A percentile compares a stretch with the other conserved stretches of the same genome.
phyloP scores from a whole-genome alignment of 208 protist species.

The Leishmania amazonensis region DNA sequence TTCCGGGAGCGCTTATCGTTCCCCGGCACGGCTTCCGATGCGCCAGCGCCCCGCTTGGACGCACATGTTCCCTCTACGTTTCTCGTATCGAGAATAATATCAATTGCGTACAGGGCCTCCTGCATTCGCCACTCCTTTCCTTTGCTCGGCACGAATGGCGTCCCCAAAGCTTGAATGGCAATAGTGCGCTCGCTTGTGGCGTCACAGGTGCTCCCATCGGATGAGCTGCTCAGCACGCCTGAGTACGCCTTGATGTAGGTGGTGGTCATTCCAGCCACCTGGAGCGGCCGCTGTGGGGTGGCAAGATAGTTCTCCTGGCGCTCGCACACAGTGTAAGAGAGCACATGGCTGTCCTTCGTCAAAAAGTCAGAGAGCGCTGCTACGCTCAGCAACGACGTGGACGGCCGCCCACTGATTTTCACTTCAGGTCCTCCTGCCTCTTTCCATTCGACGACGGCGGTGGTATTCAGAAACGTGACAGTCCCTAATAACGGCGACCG shows the following conservation, averaged over 20 bases:
- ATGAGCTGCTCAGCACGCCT: slow-evolving; percentile 27
- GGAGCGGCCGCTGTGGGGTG: slow-evolving; percentile 45
- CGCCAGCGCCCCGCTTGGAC: slow-evolving; percentile 4
- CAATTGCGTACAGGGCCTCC: slow-evolving; percentile 55
- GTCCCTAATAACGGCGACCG: slow-evolving; percentile 24
- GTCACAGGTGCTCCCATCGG: slow-evolving; percentile 22
- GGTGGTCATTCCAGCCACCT: slow-evolving; percentile 34
- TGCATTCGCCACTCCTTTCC: slow-evolving; percentile 34
- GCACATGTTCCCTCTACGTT: slow-evolving; percentile 33
- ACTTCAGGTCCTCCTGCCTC: slow-evolving; percentile 15
- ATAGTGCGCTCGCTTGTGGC: slow-evolving; percentile 24
- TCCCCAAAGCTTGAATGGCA: slow-evolving; percentile 50
- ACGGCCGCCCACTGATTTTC: slow-evolving; percentile 22
- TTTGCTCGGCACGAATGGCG: slow-evolving; percentile 19
- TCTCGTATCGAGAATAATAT: slow-evolving; percentile 44
- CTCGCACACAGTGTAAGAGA: slow-evolving; percentile 50
- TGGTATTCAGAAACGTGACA: slow-evolving; percentile 45
- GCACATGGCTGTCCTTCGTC: slow-evolving; percentile 18
- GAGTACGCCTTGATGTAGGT: slow-evolving; percentile 53
- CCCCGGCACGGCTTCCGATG: slow-evolving; percentile 5
- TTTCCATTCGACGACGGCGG: slow-evolving; percentile 39
- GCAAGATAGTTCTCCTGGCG: slow-evolving; percentile 47
- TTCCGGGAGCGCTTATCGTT: slow-evolving; percentile 23
- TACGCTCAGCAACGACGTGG: slow-evolving; percentile 27
- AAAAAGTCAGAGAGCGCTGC: slow-evolving; percentile 39